phyloP scores from a whole-genome alignment of 2,329 filamentous ascomycete species.

The Talaromyces sp. region DNA sequence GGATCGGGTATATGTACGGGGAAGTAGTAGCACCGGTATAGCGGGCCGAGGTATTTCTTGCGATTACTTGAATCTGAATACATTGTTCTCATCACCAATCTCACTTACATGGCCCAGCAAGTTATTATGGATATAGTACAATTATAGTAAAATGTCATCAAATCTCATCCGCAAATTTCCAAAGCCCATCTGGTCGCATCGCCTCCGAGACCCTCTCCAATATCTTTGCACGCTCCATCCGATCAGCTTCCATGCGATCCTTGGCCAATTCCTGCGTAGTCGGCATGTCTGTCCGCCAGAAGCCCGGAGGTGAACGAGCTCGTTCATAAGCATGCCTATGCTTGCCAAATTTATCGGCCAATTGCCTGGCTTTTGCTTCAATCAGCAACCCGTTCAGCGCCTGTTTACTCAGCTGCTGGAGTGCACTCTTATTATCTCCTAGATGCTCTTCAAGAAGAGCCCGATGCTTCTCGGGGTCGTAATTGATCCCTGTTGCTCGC shows the following conservation, averaged over 20 bases:
- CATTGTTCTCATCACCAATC: not conserved
- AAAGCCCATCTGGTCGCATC: slow-evolving; percentile 71
- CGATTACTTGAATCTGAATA: not conserved
- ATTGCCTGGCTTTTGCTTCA: slow-evolving; percentile 70
- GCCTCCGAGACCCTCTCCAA: slow-evolving; percentile 78
- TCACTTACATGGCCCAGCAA: not conserved
- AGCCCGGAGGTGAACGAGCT: slow-evolving; percentile 74
- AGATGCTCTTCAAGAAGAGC: slow-evolving; percentile 55
- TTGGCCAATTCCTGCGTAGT: slow-evolving; percentile 74
- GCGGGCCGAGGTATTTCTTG: slow-evolving; percentile 15
- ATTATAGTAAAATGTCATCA: not conserved
- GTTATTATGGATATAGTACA: not conserved
- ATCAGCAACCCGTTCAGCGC: slow-evolving; percentile 62
- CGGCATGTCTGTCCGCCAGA: slow-evolving; percentile 88
- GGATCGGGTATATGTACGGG: slow-evolving; percentile 7
- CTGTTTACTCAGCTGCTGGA: slow-evolving; percentile 55
- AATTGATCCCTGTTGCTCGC: slow-evolving; percentile 33
- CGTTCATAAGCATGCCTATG: slow-evolving; percentile 74
- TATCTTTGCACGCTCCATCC: slow-evolving; percentile 63
- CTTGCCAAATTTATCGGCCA: slow-evolving; percentile 73
- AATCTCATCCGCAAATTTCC: slow-evolving; percentile 76
- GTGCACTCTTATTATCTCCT: slow-evolving; percentile 39
- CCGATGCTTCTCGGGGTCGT: slow-evolving; percentile 26
- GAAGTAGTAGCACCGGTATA: not conserved
- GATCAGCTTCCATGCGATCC: slow-evolving; percentile 65